phyloP scores from a whole-genome alignment of 1,284 basidiomycete genomes.

The Tranzscheliella williamsii region DNA sequence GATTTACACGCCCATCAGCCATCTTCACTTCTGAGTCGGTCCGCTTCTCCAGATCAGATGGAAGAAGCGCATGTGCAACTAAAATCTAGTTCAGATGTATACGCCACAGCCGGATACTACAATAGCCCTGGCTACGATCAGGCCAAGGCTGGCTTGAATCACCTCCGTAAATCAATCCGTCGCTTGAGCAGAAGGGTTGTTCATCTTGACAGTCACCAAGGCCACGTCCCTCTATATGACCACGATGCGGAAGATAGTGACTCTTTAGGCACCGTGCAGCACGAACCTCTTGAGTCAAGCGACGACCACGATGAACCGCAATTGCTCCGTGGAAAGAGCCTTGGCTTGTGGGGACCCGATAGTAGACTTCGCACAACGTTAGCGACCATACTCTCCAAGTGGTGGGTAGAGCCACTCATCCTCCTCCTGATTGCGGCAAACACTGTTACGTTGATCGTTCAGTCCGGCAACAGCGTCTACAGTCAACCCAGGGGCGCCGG shows the following conservation, averaged over 20 bases:
- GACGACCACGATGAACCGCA: slow-evolving; percentile 13
- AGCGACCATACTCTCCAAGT: slow-evolving; percentile 58
- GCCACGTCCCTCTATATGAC: slow-evolving; percentile 36
- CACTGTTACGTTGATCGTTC: slow-evolving; percentile 79
- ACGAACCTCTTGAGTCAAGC: background rate
- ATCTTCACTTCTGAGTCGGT: background rate
- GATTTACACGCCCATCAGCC: background rate
- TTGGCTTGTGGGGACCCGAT: slow-evolving; percentile 74
- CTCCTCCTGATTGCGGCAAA: slow-evolving; percentile 82
- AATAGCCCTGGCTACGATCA: slow-evolving; percentile 4
- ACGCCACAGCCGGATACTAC: slow-evolving; percentile 12
- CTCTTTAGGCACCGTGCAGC: slow-evolving; percentile 11
- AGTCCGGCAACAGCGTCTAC: slow-evolving; percentile 69
- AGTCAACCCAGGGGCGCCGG: slow-evolving; percentile 65
- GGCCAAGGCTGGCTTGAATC: slow-evolving; percentile 35
- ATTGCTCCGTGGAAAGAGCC: slow-evolving; percentile 73
- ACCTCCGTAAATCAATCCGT: slow-evolving; percentile 63
- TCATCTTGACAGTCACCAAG: slow-evolving; percentile 67
- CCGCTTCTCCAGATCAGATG: slow-evolving; percentile 25
- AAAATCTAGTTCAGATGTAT: slow-evolving; percentile 39
- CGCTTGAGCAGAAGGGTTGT: slow-evolving; percentile 79
- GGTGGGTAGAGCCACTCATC: slow-evolving; percentile 84
- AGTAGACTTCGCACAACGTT: slow-evolving; percentile 37
- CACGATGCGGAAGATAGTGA: slow-evolving; percentile 35
- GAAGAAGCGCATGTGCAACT: slow-evolving; percentile 10